These are phyloP conservation scores for Ustilago shanxiensis DNA, from an alignment of 1,284 basidiomycete genomes.

Conservation along the genomic window DNA sequence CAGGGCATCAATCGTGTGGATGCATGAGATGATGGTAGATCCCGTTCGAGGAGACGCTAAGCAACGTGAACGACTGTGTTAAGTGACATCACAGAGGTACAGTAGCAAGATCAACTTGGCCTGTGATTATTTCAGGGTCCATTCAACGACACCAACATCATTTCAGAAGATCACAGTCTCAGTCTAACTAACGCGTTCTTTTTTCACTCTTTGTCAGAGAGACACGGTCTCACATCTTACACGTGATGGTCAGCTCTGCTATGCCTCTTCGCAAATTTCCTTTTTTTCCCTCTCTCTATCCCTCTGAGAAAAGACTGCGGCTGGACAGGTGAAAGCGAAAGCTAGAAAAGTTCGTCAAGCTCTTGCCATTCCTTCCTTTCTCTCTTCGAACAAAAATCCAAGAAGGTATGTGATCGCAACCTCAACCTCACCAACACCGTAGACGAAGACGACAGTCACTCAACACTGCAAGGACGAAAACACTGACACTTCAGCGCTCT, in stretches of 20 bases:
- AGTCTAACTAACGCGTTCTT: background rate
- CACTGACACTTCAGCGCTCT: background rate
- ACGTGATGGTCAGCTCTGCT: constrained; percentile 13
- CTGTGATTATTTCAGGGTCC: constrained; percentile 23
- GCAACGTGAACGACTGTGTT: background rate
- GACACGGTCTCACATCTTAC: constrained; percentile 19
- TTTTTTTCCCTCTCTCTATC: background rate
- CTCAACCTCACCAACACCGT: background rate
- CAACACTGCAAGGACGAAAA: background rate
- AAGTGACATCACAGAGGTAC: constrained; percentile 22
- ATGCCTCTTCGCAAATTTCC: constrained; percentile 15
- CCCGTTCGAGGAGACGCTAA: background rate
- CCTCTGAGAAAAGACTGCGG: background rate
- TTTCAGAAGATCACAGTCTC: constrained; percentile 28
- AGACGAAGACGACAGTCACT: background rate
- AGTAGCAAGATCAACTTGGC: background rate
- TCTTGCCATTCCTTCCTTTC: constrained; percentile 26
- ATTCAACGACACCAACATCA: background rate
- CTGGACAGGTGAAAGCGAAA: background rate
- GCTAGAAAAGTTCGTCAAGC: constrained; percentile 28
- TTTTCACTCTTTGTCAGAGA: background rate
- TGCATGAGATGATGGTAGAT: background rate
- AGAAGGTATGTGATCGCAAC: constrained; percentile 45
- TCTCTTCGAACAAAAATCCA: constrained; percentile 60
- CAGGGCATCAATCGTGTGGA: background rate